Base-by-base conservation (phyloP, 2,329 filamentous ascomycete genomes). In the Calonectria montana region DNA sequence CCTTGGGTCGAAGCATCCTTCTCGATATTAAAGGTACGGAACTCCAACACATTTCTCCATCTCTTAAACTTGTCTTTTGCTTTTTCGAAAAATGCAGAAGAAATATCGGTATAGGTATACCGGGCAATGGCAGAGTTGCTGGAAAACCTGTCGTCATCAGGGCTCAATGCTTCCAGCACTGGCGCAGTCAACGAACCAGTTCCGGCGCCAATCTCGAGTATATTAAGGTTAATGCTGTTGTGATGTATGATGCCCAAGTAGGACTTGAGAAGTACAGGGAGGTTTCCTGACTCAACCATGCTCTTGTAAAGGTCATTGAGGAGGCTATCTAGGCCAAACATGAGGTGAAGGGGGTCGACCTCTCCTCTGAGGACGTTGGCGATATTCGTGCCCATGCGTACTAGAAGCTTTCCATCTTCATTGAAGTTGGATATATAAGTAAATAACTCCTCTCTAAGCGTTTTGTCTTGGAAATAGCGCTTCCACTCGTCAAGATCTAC, bases 41-140 rank as follows among this genome's bases (percentile, higher is more conserved):
- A 79, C 15, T 16, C 64, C n/a, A 81, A 59, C 31, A 27, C 31
- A 35, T 48, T n/a, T 55, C 21, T 10, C 65, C 41, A 13, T 53
- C 21, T 69, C 31, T 27, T 18, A 23, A 73, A 76, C 27, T 67
- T 61, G 1, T 74, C 65, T 4, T 72, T 65, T 0, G 81, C 81
- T 1, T 68, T 59, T 16, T 77, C 77, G 37, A 85, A 84, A 73
- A 84, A 84, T 0, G 69, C 76, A 0, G 76, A 69, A 0, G 82
- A 86, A 7, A 86, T 81, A 50, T 87, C 85, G 0, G 84, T 86
- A 57, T 81, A 87, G 0, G 79, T 82, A 71, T 86, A 86, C 18
- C 81, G 74, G 0, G 75, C 67, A 50, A 82, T 83, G 1, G 47
- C 55, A n/a, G 53, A 57, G 31, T 25, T 39, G 31, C 31, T 25